Base-by-base conservation (phyloP, 1,284 basidiomycete genomes). In the Stereum hirsutum region DNA sequence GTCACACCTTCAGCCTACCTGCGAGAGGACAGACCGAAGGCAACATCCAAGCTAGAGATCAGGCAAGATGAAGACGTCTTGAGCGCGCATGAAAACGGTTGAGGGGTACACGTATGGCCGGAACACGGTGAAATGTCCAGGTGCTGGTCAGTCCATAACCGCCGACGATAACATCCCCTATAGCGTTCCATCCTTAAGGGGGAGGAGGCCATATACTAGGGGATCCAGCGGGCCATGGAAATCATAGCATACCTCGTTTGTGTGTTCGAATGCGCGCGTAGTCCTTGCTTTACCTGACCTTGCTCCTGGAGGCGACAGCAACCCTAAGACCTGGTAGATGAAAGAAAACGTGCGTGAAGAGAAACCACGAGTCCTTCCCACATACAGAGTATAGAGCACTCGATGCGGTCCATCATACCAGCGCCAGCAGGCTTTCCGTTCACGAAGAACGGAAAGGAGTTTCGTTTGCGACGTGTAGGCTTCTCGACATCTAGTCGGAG, bases 11-110 rank as follows among this genome's bases (percentile, higher is more conserved):
- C n/a, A n/a, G n/a, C n/a, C n/a, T n/a, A n/a, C 60, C 53, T 48
- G 46, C 53, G 49, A 46, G 45, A 48, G 46, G 45, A 49, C 47
- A 54, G 33, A 39, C 36, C 48, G 51, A 56, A 65, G 61, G 57
- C 50, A 52, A 63, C 67, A 62, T 71, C 72, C 71, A 69, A 70
- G 66, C 65, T 58, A 51, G 52, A 68, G 66, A 70, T n/a, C 71
- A 73, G 70, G 70, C 60, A 64, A 64, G 58, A n/a, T n/a, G n/a
- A n/a, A n/a, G n/a, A 62, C 15, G 10, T 64, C 62, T 65, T 68
- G 64, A 61, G 64, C 64, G 61, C 65, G 64, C 64, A 58, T 49
- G 57, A 55, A 53, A 54, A 37, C 34, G 32, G 36, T 57, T 59
- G 58, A 60, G 63, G 59, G 62, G 59, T 54, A 33, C 51, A 58